Conservation (phyloP, 345 rosid species). For the Anacardium occidentale region DNA sequence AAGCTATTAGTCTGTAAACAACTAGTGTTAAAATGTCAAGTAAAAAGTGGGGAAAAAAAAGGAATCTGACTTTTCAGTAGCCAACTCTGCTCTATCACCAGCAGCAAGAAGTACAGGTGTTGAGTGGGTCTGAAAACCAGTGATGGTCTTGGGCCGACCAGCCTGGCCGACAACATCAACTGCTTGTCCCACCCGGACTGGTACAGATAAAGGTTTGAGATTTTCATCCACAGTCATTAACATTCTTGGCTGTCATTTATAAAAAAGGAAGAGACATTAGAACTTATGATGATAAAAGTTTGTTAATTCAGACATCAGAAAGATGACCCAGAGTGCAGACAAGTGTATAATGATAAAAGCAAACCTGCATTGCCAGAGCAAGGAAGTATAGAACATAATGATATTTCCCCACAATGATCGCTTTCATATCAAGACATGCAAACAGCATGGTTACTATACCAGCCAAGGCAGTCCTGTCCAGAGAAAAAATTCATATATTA, state of each 20-base stretch:
- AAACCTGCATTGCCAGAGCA: conserved; percentile 93
- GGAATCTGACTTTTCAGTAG: conserved; percentile 77
- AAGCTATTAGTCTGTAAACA: not conserved
- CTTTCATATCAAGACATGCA: conserved; percentile 89
- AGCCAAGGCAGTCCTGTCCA: conserved; percentile 78
- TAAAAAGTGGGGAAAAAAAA: not conserved
- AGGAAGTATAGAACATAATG: conserved; percentile 89
- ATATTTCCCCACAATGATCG: conserved; percentile 77
- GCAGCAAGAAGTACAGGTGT: conserved; percentile 95
- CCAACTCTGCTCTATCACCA: conserved; percentile 92
- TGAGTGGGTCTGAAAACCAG: conserved; percentile 95
- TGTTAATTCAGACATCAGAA: not conserved
- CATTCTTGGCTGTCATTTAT: conserved; percentile 78
- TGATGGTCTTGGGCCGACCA: conserved; percentile 92
- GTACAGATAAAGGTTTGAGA: conserved; percentile 76
- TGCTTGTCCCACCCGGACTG: conserved; percentile 93
- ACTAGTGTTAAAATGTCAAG: not conserved
- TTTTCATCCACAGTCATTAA: conserved; percentile 79
- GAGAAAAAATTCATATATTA: not conserved
- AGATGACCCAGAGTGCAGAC: not conserved
- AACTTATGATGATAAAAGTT: not conserved
- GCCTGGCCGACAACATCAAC: conserved; percentile 98
- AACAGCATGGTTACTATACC: conserved; percentile 76
- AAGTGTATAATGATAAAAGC: conserved; percentile 7
- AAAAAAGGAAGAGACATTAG: not conserved